A percentile compares a stretch with the other conserved stretches of the same genome.
These are phyloP conservation scores for Penicillium parvum DNA, from an alignment of 495 filamentous ascomycete species.

Conservation along the genomic window DNA sequence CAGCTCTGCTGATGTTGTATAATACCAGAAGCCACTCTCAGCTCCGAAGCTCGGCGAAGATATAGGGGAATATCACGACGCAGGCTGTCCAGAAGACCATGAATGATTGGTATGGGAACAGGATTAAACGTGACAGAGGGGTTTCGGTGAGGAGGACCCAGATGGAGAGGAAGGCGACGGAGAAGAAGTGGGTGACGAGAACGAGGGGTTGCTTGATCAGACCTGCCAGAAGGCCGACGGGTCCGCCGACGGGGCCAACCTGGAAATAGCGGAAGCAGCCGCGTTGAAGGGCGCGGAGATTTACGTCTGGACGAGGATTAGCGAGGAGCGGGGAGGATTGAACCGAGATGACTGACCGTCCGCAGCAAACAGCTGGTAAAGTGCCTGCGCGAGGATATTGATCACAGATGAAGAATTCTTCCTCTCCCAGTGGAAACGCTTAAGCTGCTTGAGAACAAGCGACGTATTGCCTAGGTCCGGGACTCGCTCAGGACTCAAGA, in stretches of 20 bases:
- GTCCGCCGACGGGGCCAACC: constrained; percentile 68
- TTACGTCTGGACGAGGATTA: constrained; percentile 44
- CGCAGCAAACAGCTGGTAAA: constrained; percentile 88
- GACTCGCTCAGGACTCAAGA: constrained; percentile 62
- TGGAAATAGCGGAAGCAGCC: constrained; percentile 95
- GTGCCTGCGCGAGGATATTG: constrained; percentile 91
- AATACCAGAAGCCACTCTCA: too few species aligned
- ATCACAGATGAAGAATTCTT: constrained; percentile 81
- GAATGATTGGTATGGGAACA: constrained; percentile 55
- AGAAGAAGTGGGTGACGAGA: constrained; percentile 90
- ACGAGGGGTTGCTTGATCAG: constrained; percentile 72
- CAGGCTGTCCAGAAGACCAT: constrained; percentile 83
- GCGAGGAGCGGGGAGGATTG: not conserved
- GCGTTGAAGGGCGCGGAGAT: constrained; percentile 74
- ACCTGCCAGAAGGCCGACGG: constrained; percentile 78
- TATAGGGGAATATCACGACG: constrained; percentile 82
- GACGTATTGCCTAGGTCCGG: constrained; percentile 64
- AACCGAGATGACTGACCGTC: constrained; percentile 46
- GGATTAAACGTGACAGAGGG: constrained; percentile 55
- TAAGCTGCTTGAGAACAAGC: constrained; percentile 63
- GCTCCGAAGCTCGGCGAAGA: constrained; percentile 42
- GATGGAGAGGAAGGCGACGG: constrained; percentile 83
- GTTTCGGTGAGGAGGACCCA: constrained; percentile 63
- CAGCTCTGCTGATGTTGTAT: too few species aligned
- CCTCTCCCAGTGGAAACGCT: constrained; percentile 77